phyloP scores from a whole-genome alignment of 2,329 filamentous ascomycete genomes.

The Fusarium sp. region DNA sequence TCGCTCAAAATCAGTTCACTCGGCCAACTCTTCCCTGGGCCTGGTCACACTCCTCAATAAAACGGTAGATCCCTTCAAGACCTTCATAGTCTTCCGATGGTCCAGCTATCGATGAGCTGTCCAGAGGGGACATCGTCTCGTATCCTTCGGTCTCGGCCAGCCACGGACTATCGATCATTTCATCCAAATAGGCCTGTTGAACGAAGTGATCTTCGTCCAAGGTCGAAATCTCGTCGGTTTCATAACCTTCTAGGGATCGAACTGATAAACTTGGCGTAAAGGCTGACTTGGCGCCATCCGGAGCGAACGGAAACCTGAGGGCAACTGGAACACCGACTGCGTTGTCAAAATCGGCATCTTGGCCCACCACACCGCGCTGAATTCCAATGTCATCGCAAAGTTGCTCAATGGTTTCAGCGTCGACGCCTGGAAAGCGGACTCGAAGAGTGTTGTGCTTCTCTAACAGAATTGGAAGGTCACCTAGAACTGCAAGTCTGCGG shows the following conservation, averaged over 20 bases:
- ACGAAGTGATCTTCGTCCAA: slow-evolving; percentile 51
- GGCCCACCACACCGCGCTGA: slow-evolving; percentile 78
- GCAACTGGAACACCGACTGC: slow-evolving; percentile 77
- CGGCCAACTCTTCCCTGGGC: slow-evolving; percentile 49
- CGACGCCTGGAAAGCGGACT: slow-evolving; percentile 91
- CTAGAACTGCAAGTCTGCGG: slow-evolving; percentile 78
- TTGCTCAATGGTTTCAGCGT: slow-evolving; percentile 81
- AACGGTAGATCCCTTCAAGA: slow-evolving; percentile 67
- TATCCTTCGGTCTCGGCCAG: slow-evolving; percentile 61
- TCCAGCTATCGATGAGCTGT: slow-evolving; percentile 59
- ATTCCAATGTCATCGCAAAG: slow-evolving; percentile 91
- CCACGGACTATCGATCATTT: slow-evolving; percentile 61
- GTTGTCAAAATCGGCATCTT: slow-evolving; percentile 79
- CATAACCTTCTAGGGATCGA: slow-evolving; percentile 57
- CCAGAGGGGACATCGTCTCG: slow-evolving; percentile 60
- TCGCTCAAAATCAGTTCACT: slow-evolving; percentile 36
- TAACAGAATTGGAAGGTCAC: slow-evolving; percentile 84
- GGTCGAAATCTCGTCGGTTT: slow-evolving; percentile 52
- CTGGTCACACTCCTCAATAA: slow-evolving; percentile 68
- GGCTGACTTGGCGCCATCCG: slow-evolving; percentile 56
- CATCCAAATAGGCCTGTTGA: slow-evolving; percentile 55
- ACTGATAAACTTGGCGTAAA: slow-evolving; percentile 62
- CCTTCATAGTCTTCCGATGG: slow-evolving; percentile 64
- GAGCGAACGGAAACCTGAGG: slow-evolving; percentile 87
- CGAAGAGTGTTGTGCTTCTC: slow-evolving; percentile 75